Conservation (phyloP, 2,329 filamentous ascomycete species). For the Monosporascus sp. region DNA sequence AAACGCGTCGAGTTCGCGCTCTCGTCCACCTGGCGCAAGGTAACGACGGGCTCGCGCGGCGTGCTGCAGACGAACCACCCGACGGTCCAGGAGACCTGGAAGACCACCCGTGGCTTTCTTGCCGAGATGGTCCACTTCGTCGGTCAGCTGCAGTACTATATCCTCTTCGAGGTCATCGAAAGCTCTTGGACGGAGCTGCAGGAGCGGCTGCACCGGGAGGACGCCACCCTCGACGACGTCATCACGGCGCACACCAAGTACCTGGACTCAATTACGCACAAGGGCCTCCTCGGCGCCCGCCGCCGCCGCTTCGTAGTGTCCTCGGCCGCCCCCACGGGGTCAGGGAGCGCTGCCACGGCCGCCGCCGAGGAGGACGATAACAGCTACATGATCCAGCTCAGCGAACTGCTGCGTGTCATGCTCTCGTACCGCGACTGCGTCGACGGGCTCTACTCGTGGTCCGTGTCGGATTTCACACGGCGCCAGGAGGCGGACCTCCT, state of each 20-base stretch:
- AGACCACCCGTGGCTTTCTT: conserved; percentile 77
- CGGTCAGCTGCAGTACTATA: conserved; percentile 96
- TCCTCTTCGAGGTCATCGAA: conserved; percentile 97
- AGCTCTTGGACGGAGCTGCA: conserved; percentile 91
- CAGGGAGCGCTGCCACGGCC: conserved; percentile 31
- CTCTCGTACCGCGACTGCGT: conserved; percentile 88
- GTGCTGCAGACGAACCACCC: conserved; percentile 71
- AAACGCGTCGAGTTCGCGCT: conserved; percentile 96
- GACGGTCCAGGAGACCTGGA: conserved; percentile 76
- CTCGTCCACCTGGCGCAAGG: conserved; percentile 85
- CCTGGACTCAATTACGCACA: conserved; percentile 90
- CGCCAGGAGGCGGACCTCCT: conserved; percentile 75
- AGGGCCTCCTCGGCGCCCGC: conserved; percentile 80
- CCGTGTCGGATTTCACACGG: conserved; percentile 86
- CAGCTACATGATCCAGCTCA: conserved; percentile 83
- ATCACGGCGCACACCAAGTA: conserved; percentile 89
- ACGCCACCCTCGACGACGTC: conserved; percentile 88
- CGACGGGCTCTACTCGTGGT: conserved; percentile 91
- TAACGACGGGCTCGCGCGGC: conserved; percentile 91
- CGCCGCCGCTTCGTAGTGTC: conserved; percentile 38
- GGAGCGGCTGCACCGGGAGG: conserved; percentile 72
- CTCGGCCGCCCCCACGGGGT: conserved; percentile 32
- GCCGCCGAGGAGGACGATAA: conserved; percentile 59
- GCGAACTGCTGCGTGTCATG: conserved; percentile 91
- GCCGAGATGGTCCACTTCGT: conserved; percentile 99